Evolutionary conservation across 2,329 filamentous ascomycete species (phyloP).

Genomic region (Ascochyta lentis): DNA sequence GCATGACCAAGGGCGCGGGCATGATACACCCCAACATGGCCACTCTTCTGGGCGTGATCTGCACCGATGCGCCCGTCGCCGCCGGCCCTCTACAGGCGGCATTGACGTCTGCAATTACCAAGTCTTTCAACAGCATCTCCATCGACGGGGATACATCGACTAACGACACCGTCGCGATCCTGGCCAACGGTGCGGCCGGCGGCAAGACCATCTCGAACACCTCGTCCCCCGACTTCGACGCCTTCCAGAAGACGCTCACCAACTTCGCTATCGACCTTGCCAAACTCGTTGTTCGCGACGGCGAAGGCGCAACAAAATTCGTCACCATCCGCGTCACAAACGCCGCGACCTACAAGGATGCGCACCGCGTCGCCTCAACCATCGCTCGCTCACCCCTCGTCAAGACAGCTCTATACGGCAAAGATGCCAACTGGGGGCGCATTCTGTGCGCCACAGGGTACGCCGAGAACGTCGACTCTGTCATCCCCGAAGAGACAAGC

Average conservation of each 20-base stretch:
- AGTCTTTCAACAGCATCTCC: conserved; percentile 95
- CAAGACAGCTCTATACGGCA: conserved; percentile 96
- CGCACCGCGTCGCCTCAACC: conserved; percentile 80
- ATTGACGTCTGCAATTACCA: conserved; percentile 76
- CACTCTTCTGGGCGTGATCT: conserved; percentile 88
- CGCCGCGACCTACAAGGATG: conserved; percentile 71
- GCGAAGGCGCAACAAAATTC: conserved; percentile 97
- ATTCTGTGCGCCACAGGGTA: conserved; percentile 96
- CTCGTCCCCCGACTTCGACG: conserved; percentile 68
- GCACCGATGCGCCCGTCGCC: conserved; percentile 85
- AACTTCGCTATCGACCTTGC: conserved; percentile 83
- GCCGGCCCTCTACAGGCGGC: conserved; percentile 70
- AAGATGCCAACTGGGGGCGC: conserved; percentile 98
- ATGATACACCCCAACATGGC: conserved; percentile 99
- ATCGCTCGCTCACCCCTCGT: conserved; percentile 93
- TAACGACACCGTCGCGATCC: conserved; percentile 91
- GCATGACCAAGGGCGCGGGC: conserved; percentile 96
- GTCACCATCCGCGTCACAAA: conserved; percentile 88
- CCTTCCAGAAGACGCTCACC: conserved; percentile 74
- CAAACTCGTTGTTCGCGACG: conserved; percentile 92
- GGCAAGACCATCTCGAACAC: conserved; percentile 67
- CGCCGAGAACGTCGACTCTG: conserved; percentile 67
- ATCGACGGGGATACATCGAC: conserved; percentile 97
- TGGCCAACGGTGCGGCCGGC: conserved; percentile 94
- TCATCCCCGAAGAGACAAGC: conserved; percentile 73